Evolutionary conservation across 176 grass and related monocot species (phyloP).

Genomic region (Dendrocalamus sinicus): DNA sequence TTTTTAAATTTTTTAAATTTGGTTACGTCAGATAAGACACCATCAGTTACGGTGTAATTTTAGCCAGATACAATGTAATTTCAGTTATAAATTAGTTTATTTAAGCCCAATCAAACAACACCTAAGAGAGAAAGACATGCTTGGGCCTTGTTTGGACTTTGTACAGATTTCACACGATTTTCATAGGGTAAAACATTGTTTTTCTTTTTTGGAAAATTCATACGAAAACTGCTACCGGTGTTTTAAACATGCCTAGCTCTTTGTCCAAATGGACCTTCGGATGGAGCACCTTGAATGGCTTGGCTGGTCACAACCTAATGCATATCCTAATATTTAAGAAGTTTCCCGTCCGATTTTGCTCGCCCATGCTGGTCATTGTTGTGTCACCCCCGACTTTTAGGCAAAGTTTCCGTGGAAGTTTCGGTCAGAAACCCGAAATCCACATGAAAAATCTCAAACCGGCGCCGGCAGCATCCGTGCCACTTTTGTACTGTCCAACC

Average conservation of each 20-base stretch:
- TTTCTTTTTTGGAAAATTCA: background rate
- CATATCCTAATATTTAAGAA: background rate
- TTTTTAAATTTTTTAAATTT: too few relatives aligned
- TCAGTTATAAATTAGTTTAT: too few relatives aligned
- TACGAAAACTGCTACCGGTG: background rate
- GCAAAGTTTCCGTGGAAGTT: slow-evolving; percentile 40
- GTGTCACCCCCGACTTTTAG: background rate
- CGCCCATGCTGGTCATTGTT: background rate
- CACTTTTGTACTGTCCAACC: background rate
- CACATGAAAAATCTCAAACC: background rate
- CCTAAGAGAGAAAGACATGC: too few relatives aligned
- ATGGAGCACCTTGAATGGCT: background rate
- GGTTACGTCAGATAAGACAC: too few relatives aligned
- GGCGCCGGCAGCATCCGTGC: background rate
- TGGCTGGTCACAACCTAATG: background rate
- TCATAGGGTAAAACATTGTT: background rate
- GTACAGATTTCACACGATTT: background rate
- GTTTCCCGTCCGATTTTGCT: slow-evolving; percentile 33
- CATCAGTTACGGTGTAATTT: too few relatives aligned
- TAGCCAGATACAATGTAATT: too few relatives aligned
- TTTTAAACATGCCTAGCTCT: background rate
- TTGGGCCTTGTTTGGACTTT: background rate
- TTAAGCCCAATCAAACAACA: too few relatives aligned
- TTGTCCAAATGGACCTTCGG: background rate
- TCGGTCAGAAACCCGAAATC: slow-evolving; percentile 33